Base-by-base conservation (phyloP, 164 flowering plant genomes). In the Houttuynia cordata region DNA sequence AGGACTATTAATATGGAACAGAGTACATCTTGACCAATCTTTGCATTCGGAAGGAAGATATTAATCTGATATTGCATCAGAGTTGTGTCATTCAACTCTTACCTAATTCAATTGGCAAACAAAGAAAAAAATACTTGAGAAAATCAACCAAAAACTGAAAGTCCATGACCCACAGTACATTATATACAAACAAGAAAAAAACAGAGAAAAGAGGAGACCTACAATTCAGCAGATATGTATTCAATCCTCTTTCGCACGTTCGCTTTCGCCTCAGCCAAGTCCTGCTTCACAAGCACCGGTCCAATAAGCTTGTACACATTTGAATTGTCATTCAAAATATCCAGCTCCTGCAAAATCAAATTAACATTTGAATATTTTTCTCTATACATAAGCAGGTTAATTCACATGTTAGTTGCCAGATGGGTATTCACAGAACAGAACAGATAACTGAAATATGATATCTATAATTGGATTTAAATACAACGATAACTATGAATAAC, bases 201-300 rank as follows among this genome's bases (percentile, higher is more conserved):
- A 17, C 17, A 8, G 14, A 17, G 3, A 45, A 45, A 45, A 62
- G 68, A 25, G 58, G 55, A 63, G 66, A 58, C 88, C 53, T 88
- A 91, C 97, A 93, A 59, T 81, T 93, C 97, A 41, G 95, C 96
- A 20, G 96, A 81, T 25, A 93, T 88, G 74, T 93, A 93, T 0
- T 93, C 99, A 15, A 93, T 93, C 69, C 99, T 70, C 83, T 93
- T 93, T 62, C 84, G 83, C 62, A 93, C 99, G 71, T 93, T 93
- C 3, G 97, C 97, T 66, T 83, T 93, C 0, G 99, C 99, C 73
- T 93, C 97, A 0, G 96, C 97, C 73, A 93, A 74, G 69, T 93
- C 99, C 75, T 90, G 99, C 80, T 88, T 93, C 67, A 93, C 99
- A 2, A 93, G 85, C 56, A 93, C 96, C 5, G 99, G 99, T 12